Evolutionary conservation across 805 yeast species (phyloP).

Genomic region (Pichia pseudocactophila): DNA sequence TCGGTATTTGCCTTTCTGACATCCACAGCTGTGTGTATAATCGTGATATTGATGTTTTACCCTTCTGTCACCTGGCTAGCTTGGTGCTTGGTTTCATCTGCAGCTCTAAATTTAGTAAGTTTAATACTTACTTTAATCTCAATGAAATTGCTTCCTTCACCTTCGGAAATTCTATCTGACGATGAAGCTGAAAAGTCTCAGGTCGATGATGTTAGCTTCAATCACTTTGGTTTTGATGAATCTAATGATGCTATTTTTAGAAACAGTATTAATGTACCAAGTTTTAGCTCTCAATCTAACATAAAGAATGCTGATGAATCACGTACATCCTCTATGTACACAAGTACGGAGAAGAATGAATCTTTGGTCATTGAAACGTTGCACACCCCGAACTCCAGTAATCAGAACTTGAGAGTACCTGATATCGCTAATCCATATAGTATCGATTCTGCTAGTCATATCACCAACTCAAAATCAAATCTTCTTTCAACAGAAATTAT

Average conservation of each 20-base stretch:
- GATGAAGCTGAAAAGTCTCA: conserved; percentile 3
- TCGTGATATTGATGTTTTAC: conserved; percentile 47
- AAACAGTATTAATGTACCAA: no score
- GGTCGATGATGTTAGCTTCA: no score
- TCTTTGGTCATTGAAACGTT: not conserved
- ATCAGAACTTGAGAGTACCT: conserved; percentile 8
- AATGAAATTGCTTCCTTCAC: conserved; percentile 13
- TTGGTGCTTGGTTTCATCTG: conserved; percentile 64
- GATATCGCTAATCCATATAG: conserved; percentile 10
- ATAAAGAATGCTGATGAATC: no score
- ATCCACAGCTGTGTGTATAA: conserved; percentile 46
- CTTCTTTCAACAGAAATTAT: not conserved
- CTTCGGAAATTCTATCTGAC: conserved; percentile 3
- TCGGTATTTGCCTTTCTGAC: conserved; percentile 43
- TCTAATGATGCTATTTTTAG: no score
- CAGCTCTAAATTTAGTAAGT: conserved; percentile 44
- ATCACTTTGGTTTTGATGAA: no score
- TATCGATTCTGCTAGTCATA: not conserved
- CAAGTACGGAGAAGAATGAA: not conserved
- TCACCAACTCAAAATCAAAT: not conserved
- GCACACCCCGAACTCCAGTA: conserved; percentile 3
- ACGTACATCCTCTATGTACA: not conserved
- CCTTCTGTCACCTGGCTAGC: conserved; percentile 66
- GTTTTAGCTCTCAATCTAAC: no score
- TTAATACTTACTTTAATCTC: conserved; percentile 42